Base-by-base conservation (phyloP, 805 yeast species). In the Hanseniaspora mollemarum region DNA sequence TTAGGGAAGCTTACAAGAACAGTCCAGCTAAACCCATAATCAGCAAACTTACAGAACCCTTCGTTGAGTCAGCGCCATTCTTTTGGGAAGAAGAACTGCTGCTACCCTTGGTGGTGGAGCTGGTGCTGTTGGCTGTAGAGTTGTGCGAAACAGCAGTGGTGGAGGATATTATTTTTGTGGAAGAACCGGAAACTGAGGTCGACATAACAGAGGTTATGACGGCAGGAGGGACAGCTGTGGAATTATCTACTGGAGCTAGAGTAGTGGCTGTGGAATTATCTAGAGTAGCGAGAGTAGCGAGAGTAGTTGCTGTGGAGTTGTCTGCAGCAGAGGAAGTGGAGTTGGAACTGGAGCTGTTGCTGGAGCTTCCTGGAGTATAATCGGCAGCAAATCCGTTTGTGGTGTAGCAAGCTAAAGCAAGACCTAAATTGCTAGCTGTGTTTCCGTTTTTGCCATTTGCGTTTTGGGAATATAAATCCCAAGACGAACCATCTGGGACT, bases 401-500 rank as follows among this genome's bases (percentile, higher is more conserved):
- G 21, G 57, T 55, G 19, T 54, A 45, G 6, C 64, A 55, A 49
- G 56, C 53, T 24, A 62, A 43, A 28, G 55, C 57, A n/a, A 56
- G 16, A 42, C 54, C 41, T 22, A 54, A 53, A 41, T 43, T 54
- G 22, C 51, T 15, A 6, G 53, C 21, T 40, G 54, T 58, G 39
- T 48, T 54, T 16, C 51, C 48, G 33, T 53, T 44, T 6, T 15
- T 33, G 26, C 46, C 50, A 9, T 18, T 19, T 21, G 55, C 7
- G 33, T 33, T 29, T 9, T 24, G 10, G 15, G 52, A 52, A 39
- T 32, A 51, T 35, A 56, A 37, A 26, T 28, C 48, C 39, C 49
- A 54, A 43, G 53, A 22, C 19, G 53, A 55, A 15, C 62, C 64
- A 32, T 64, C 56, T 33, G 71, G 69, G 52, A 71, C 67, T 32